Evolutionary conservation across 345 rosid species (phyloP).

Genomic region (Arabidopsis thaliana): TAIR10.1 NC_003071.7:9926501-9927000

Average conservation of each 20-base stretch:
- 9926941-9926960: not conserved
- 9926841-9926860: not conserved
- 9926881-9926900: not conserved
- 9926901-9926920: not conserved
- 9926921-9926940: not conserved
- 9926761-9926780: no score
- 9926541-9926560: not conserved
- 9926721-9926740: no score
- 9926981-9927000: slow-evolving; percentile 31
- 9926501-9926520: slow-evolving; percentile 23
- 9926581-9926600: not conserved
- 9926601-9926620: not conserved
- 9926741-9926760: no score
- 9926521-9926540: not conserved
- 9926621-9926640: not conserved
- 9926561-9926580: not conserved
- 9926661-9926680: no score
- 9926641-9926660: not conserved
- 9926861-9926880: not conserved
- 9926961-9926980: slow-evolving; percentile 31
- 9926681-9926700: no score
- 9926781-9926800: no score
- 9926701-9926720: no score
- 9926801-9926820: not conserved
- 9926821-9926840: not conserved